A percentile compares a stretch with the other conserved stretches of the same genome.
phyloP scores from a whole-genome alignment of 1,139 yeast species.

The Spencermartinsiella ligniputridi region DNA sequence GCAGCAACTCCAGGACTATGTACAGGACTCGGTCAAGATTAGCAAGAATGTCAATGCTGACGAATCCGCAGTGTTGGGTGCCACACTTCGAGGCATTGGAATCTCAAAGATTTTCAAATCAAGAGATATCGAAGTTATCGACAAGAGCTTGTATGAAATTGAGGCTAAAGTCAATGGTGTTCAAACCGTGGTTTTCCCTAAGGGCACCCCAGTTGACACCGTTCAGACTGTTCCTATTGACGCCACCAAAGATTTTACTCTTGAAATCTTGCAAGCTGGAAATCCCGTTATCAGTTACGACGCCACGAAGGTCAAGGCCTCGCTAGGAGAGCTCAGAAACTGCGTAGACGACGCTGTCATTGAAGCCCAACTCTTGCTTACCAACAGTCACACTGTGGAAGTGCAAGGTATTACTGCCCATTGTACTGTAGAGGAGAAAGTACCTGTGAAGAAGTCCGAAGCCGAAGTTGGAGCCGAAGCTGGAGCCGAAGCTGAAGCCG shows the following conservation, averaged over 20 bases:
- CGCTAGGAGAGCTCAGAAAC: slow-evolving; percentile 21
- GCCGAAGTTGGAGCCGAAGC: slow-evolving; percentile 2
- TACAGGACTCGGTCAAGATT: slow-evolving; percentile 49
- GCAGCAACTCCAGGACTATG: slow-evolving; percentile 43
- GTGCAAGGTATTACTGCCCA: slow-evolving; percentile 19
- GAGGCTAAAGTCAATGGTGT: slow-evolving; percentile 20
- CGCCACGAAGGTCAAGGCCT: slow-evolving; percentile 24
- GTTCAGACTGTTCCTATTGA: slow-evolving; percentile 11
- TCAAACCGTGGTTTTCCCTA: slow-evolving; percentile 23
- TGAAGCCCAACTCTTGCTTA: slow-evolving; percentile 25
- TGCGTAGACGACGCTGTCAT: slow-evolving; percentile 22
- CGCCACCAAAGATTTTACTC: slow-evolving; percentile 27
- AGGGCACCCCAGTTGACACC: slow-evolving; percentile 30
- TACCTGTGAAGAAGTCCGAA: slow-evolving; percentile 1
- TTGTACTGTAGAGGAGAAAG: slow-evolving; percentile 14
- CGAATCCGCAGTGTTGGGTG: slow-evolving; percentile 89
- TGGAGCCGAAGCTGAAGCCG: slow-evolving; percentile 2
- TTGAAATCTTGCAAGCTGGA: slow-evolving; percentile 56
- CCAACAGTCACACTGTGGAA: slow-evolving; percentile 28
- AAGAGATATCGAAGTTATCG: slow-evolving; percentile 57
- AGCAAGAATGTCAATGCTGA: slow-evolving; percentile 94
- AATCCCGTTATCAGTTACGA: slow-evolving; percentile 40
- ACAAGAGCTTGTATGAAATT: slow-evolving; percentile 42
- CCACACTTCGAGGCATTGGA: slow-evolving; percentile 74
- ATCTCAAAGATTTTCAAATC: slow-evolving; percentile 58